These are phyloP conservation scores for Durio zibethinus DNA, from an alignment of 345 rosid genomes.

Conservation along the genomic window DNA sequence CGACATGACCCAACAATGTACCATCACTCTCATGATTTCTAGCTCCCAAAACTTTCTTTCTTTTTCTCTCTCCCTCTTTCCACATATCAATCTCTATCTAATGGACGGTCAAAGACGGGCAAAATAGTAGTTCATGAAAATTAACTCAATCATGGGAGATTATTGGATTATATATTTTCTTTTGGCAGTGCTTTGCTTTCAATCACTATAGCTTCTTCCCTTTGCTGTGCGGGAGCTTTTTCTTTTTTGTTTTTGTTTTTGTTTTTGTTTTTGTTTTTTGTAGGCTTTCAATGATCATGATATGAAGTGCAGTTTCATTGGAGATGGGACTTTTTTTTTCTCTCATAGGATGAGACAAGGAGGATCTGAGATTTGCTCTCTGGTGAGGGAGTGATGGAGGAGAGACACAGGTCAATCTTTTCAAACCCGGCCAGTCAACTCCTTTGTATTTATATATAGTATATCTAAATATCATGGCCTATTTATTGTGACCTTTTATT, in stretches of 20 bases:
- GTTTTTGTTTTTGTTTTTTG: too few relatives aligned
- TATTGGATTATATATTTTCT: conserved; percentile 25
- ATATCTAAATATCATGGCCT: conserved; percentile 37
- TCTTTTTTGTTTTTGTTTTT: not conserved
- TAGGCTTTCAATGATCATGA: conserved; percentile 37
- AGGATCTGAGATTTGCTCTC: conserved; percentile 44
- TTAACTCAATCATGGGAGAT: conserved; percentile 18
- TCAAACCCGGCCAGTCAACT: conserved; percentile 58
- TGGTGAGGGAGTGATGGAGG: conserved; percentile 12
- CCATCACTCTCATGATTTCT: conserved; percentile 69
- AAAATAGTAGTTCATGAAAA: conserved; percentile 20
- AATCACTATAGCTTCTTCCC: conserved; percentile 3
- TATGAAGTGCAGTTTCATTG: conserved; percentile 38
- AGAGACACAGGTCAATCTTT: conserved; percentile 56
- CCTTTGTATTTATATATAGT: conserved; percentile 43
- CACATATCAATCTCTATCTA: not conserved
- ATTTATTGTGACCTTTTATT: conserved; percentile 39
- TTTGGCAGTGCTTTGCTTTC: conserved; percentile 16
- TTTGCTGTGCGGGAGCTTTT: not conserved
- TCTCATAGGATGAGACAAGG: conserved; percentile 42
- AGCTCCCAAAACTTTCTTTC: conserved; percentile 20
- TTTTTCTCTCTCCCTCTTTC: not conserved
- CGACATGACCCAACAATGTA: conserved; percentile 70
- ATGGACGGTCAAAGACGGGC: conserved; percentile 23
- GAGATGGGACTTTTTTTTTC: conserved; percentile 21